Evolutionary conservation across 2,329 filamentous ascomycete species (phyloP).

Genomic region (Parastagonospora nodorum): DNA sequence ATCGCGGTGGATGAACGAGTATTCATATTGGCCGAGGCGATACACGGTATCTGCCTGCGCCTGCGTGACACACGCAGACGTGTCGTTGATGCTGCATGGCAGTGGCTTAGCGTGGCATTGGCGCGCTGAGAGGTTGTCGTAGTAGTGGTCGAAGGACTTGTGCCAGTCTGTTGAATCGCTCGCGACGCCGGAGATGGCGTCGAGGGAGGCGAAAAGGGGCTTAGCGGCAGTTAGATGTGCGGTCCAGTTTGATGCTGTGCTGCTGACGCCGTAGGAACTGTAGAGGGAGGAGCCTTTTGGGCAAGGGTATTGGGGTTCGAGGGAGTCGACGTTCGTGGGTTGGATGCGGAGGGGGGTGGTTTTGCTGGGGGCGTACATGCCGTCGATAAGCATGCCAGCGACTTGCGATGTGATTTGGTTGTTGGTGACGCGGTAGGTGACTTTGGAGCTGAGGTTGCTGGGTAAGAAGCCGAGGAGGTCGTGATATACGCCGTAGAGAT

Average conservation of each 20-base stretch:
- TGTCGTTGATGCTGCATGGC: slow-evolving; percentile 66
- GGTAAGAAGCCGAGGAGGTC: slow-evolving; percentile 72
- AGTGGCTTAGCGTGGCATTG: slow-evolving; percentile 76
- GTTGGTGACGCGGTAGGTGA: slow-evolving; percentile 75
- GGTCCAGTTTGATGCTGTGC: slow-evolving; percentile 60
- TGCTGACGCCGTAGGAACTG: slow-evolving; percentile 53
- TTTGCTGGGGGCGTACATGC: slow-evolving; percentile 56
- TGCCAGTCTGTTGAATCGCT: slow-evolving; percentile 67
- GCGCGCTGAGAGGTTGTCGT: slow-evolving; percentile 78
- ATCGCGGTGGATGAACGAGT: slow-evolving; percentile 77
- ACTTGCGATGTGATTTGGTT: slow-evolving; percentile 85
- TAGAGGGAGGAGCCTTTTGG: slow-evolving; percentile 54
- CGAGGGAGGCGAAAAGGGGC: slow-evolving; percentile 64
- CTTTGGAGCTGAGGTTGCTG: slow-evolving; percentile 46
- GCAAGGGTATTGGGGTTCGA: slow-evolving; percentile 77
- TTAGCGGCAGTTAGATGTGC: slow-evolving; percentile 64
- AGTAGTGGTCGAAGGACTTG: slow-evolving; percentile 78
- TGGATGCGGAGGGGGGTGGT: slow-evolving; percentile 52
- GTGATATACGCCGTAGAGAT: slow-evolving; percentile 77
- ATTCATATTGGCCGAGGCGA: slow-evolving; percentile 79
- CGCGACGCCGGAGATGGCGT: slow-evolving; percentile 70
- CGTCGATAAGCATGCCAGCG: slow-evolving; percentile 73
- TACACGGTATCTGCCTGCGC: slow-evolving; percentile 71
- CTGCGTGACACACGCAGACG: slow-evolving; percentile 64
- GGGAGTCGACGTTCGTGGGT: slow-evolving; percentile 66